Evolutionary conservation across 805 yeast genomes (phyloP).

Genomic region (Candida patagonica): DNA sequence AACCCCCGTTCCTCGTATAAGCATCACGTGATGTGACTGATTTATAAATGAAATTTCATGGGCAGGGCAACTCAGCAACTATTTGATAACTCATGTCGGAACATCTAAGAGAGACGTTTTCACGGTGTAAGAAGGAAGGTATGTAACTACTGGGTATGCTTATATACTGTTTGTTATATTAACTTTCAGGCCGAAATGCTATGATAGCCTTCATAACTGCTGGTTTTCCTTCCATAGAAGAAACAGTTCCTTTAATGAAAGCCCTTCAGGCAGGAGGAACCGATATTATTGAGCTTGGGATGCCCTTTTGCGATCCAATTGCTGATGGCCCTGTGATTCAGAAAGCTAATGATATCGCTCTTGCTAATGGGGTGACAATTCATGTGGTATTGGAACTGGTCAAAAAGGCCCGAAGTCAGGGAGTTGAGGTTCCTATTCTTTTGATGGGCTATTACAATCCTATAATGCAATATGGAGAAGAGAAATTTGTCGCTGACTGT

Average conservation of each 20-base stretch:
- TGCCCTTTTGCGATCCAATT: slow-evolving; percentile 96
- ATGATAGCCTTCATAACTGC: slow-evolving; percentile 90
- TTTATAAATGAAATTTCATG: too few relatives aligned
- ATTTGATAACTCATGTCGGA: slow-evolving; percentile 46
- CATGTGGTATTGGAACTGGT: slow-evolving; percentile 62
- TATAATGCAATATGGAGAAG: slow-evolving; percentile 80
- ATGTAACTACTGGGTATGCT: slow-evolving; percentile 1
- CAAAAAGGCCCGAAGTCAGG: slow-evolving; percentile 62
- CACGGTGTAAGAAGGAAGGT: slow-evolving; percentile 45
- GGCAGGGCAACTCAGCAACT: too few relatives aligned
- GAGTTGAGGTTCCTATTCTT: slow-evolving; percentile 81
- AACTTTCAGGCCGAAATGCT: slow-evolving; percentile 57
- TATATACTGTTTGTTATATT: not conserved
- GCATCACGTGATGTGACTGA: too few relatives aligned
- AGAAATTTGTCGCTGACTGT: slow-evolving; percentile 67
- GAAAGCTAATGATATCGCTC: slow-evolving; percentile 66
- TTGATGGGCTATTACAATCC: slow-evolving; percentile 99
- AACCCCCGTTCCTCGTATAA: too few relatives aligned
- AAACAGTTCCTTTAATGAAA: slow-evolving; percentile 75
- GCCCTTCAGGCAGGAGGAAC: slow-evolving; percentile 94
- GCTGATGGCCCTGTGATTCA: slow-evolving; percentile 99
- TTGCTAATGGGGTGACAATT: slow-evolving; percentile 74
- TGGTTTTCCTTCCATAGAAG: slow-evolving; percentile 82
- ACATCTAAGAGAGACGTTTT: slow-evolving; percentile 49
- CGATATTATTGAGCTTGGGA: slow-evolving; percentile 87